Percentiles rank a stretch among this genome's conserved stretches.
These are phyloP conservation scores for Cryphonectria carpinicola DNA, from an alignment of 2,329 filamentous ascomycete genomes.

Conservation along the genomic window DNA sequence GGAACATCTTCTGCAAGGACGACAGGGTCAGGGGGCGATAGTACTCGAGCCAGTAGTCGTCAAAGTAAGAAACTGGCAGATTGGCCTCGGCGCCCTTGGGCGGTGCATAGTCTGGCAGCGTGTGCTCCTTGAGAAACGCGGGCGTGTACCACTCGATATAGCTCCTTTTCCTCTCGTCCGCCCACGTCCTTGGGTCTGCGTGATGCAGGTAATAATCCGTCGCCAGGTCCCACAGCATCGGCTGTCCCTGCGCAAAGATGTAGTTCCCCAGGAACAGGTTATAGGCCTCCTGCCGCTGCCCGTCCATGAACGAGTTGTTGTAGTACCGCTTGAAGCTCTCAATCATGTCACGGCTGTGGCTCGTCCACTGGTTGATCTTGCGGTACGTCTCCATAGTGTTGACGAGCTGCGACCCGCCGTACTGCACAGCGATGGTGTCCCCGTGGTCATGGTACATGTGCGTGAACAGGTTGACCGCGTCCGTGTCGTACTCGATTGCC, in stretches of 20 bases:
- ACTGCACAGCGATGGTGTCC: slow-evolving; percentile 96
- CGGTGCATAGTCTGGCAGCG: slow-evolving; percentile 54
- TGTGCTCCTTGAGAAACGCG: slow-evolving; percentile 66
- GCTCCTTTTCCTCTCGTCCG: slow-evolving; percentile 62
- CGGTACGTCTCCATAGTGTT: slow-evolving; percentile 99
- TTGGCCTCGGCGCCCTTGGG: slow-evolving; percentile 44
- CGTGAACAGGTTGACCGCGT: slow-evolving; percentile 94
- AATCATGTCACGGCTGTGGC: slow-evolving; percentile 96
- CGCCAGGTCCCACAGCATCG: slow-evolving; percentile 94
- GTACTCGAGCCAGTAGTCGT: slow-evolving; percentile 98
- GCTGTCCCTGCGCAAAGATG: slow-evolving; percentile 81
- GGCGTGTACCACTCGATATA: slow-evolving; percentile 93
- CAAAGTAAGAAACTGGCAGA: slow-evolving; percentile 63
- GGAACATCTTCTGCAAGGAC: slow-evolving; percentile 88
- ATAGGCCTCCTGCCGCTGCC: slow-evolving; percentile 96
- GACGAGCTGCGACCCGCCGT: slow-evolving; percentile 94
- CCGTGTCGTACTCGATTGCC: slow-evolving; percentile 87
- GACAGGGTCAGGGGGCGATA: slow-evolving; percentile 88
- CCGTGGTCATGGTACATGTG: slow-evolving; percentile 99
- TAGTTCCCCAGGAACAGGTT: slow-evolving; percentile 98
- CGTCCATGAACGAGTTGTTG: slow-evolving; percentile 94
- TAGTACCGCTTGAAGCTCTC: slow-evolving; percentile 99
- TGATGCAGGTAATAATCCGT: slow-evolving; percentile 98
- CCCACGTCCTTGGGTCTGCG: slow-evolving; percentile 76
- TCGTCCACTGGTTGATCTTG: slow-evolving; percentile 99